Evolutionary conservation across 495 filamentous ascomycete genomes (phyloP).

Genomic region (Cercophora samala): DNA sequence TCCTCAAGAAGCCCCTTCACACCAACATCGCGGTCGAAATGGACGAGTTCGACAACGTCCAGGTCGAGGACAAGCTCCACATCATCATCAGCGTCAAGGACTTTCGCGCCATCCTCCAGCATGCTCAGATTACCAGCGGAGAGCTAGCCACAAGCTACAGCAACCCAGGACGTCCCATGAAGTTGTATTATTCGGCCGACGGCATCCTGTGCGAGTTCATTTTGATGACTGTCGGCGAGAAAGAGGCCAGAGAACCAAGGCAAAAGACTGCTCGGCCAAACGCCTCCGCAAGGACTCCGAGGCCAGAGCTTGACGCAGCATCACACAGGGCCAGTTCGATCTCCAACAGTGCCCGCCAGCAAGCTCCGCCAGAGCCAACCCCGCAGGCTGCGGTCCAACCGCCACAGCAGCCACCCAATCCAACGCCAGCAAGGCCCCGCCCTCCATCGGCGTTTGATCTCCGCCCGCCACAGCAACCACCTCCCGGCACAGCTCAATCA

Average conservation of each 20-base stretch:
- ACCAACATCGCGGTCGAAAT: constrained; percentile 86
- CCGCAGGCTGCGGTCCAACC: neutral
- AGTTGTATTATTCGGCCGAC: constrained; percentile 69
- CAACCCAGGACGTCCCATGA: constrained; percentile 74
- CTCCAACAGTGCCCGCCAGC: constrained; percentile 11
- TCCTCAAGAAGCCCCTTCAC: constrained; percentile 89
- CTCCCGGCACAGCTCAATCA: constrained; percentile 56
- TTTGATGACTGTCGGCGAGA: constrained; percentile 90
- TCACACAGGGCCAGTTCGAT: constrained; percentile 38
- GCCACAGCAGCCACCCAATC: constrained; percentile 12
- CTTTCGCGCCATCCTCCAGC: constrained; percentile 82
- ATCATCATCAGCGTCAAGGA: constrained; percentile 91
- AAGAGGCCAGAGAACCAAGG: constrained; percentile 42
- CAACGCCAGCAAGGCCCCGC: constrained; percentile 20
- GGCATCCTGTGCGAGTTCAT: constrained; percentile 85
- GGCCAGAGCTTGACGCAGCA: constrained; percentile 37
- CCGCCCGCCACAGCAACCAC: constrained; percentile 40
- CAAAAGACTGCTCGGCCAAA: constrained; percentile 39
- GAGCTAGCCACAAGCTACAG: constrained; percentile 76
- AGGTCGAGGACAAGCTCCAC: constrained; percentile 70
- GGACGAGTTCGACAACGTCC: constrained; percentile 79
- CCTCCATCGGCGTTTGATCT: constrained; percentile 34
- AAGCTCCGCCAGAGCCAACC: constrained; percentile 1
- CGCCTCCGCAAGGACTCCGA: constrained; percentile 25
- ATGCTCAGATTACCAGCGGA: constrained; percentile 73